Percentiles rank a stretch among this genome's conserved stretches.
Conservation (phyloP, 2,329 filamentous ascomycete genomes). For the Fusarium multiceps region DNA sequence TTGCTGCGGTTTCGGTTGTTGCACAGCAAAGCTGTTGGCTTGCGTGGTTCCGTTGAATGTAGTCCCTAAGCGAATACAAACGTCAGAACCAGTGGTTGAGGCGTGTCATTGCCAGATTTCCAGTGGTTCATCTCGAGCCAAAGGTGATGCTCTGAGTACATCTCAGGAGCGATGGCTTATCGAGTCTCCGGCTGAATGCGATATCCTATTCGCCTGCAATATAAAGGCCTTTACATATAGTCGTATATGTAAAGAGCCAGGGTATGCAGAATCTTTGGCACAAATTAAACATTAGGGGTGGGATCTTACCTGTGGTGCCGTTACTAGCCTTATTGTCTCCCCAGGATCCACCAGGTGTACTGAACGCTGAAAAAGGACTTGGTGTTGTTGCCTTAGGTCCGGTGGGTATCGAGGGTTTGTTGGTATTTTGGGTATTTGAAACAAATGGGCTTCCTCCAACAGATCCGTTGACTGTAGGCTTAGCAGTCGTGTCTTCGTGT, state of each 20-base stretch:
- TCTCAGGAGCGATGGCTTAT: conserved; percentile 38
- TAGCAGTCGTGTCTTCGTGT: conserved; percentile 53
- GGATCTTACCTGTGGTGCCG: conserved; percentile 42
- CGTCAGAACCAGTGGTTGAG: conserved; percentile 47
- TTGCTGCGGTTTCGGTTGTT: conserved; percentile 30
- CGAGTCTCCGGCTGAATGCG: conserved; percentile 45
- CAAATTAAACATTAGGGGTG: conserved; percentile 36
- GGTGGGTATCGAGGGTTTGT: conserved; percentile 7
- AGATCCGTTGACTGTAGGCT: conserved; percentile 23
- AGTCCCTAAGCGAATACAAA: conserved; percentile 46
- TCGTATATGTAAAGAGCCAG: conserved; percentile 24
- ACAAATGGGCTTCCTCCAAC: conserved; percentile 49
- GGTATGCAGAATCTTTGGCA: conserved; percentile 42
- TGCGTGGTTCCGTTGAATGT: conserved; percentile 37
- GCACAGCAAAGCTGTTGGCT: conserved; percentile 26
- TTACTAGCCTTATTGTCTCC: conserved; percentile 22
- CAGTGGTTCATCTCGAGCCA: conserved; percentile 46
- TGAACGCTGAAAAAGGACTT: conserved; percentile 30
- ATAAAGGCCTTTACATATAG: conserved; percentile 19
- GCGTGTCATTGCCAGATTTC: conserved; percentile 45
- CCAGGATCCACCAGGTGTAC: conserved; percentile 6
- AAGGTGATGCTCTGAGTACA: conserved; percentile 27
- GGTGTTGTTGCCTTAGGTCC: conserved; percentile 19
- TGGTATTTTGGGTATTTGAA: conserved; percentile 20
- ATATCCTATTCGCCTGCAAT: conserved; percentile 39